Evolutionary conservation across 2,329 filamentous ascomycete species (phyloP).

Genomic region (Podosphaera leucotricha): DNA sequence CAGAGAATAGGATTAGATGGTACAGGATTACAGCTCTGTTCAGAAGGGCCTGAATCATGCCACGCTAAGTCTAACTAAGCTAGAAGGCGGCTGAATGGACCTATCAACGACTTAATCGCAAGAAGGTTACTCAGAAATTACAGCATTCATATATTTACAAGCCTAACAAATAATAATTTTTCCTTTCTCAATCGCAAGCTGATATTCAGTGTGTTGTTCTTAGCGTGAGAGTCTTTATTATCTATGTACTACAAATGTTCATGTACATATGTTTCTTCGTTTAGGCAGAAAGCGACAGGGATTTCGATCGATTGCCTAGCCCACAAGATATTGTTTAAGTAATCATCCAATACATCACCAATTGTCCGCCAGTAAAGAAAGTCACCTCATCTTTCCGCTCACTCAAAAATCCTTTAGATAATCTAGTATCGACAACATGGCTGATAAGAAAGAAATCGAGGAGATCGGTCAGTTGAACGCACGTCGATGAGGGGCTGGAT

Average conservation of each 20-base stretch:
- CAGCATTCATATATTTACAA: no score
- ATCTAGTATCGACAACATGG: slow-evolving; percentile 14
- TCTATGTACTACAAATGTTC: no score
- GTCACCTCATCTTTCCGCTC: neutral
- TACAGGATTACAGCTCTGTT: no score
- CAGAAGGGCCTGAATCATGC: neutral
- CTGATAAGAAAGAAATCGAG: slow-evolving; percentile 20
- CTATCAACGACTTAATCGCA: neutral
- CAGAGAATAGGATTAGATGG: neutral
- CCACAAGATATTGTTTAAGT: neutral
- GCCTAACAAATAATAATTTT: no score
- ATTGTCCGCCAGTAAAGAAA: neutral
- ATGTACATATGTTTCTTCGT: neutral
- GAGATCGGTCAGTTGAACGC: slow-evolving; percentile 17
- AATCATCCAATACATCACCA: neutral
- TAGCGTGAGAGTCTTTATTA: no score
- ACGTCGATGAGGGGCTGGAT: neutral
- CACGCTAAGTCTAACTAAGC: slow-evolving; percentile 1
- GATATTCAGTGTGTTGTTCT: no score
- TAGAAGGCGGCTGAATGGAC: neutral
- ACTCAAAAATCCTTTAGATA: neutral
- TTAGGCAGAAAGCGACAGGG: slow-evolving; percentile 1
- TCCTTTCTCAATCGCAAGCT: no score
- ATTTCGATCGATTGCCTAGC: neutral
- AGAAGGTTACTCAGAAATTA: neutral